Conservation (phyloP, 1,139 yeast species). For the Spencermartinsiella ligniputridi region DNA sequence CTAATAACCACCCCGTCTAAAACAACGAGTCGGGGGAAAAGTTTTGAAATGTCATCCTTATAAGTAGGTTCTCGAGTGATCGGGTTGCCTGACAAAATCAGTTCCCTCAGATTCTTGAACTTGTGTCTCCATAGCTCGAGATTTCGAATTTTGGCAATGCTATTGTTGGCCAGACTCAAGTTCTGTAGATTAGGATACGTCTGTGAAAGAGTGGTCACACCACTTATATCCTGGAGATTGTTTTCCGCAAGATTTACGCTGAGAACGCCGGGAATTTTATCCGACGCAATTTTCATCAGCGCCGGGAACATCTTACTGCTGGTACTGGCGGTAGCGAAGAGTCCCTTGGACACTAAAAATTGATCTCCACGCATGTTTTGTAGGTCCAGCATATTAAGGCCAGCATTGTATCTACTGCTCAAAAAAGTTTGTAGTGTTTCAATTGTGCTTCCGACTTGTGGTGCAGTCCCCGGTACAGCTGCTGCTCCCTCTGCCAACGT, state of each 20-base stretch:
- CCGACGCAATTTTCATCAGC: conserved; percentile 72
- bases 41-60: conserved; percentile 58
- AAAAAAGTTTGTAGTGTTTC: conserved; percentile 60
- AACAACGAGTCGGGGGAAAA: conserved; percentile 74
- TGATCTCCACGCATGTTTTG: conserved; percentile 66
- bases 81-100: conserved; percentile 78
- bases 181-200: conserved; percentile 74
- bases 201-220: conserved; percentile 63
- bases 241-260: conserved; percentile 76
- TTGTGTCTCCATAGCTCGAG: conserved; percentile 79
- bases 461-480: conserved; percentile 4
- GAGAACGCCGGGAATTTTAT: conserved; percentile 50
- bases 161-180: conserved; percentile 74
- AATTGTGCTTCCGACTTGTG: conserved; percentile 38
- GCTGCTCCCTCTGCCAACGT: conserved; percentile 31
- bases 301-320: conserved; percentile 88
- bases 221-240: conserved; percentile 55
- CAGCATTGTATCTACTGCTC: conserved; percentile 60
- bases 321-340: conserved; percentile 54
- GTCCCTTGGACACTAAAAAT: conserved; percentile 54
- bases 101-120: conserved; percentile 66
- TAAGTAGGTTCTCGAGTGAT: conserved; percentile 48
- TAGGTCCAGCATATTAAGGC: conserved; percentile 63
- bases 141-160: conserved; percentile 50
- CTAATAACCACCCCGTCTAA: conserved; percentile 76